phyloP scores from a whole-genome alignment of 108 stramenopile genomes.

The Nitzschia inconspicua region DNA sequence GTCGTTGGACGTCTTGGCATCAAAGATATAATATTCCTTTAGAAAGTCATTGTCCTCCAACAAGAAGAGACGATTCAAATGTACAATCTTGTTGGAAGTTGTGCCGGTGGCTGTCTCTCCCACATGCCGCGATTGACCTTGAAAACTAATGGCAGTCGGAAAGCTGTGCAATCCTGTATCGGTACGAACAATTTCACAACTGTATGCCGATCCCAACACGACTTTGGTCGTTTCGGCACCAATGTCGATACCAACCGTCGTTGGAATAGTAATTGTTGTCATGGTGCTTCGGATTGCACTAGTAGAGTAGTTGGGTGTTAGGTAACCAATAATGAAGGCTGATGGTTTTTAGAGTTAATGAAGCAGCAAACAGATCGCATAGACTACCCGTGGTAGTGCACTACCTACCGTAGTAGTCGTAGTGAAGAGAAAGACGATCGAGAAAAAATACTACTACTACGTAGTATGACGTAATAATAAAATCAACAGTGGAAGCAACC shows the following conservation, averaged over 20 bases:
- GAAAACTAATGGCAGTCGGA: slow-evolving; percentile 38
- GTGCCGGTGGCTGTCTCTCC: slow-evolving; percentile 28
- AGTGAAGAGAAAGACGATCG: too few relatives aligned
- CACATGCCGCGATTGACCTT: slow-evolving; percentile 18
- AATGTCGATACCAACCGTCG: slow-evolving; percentile 51
- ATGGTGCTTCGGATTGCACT: too few relatives aligned
- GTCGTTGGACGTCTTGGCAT: neutral
- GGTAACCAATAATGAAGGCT: too few relatives aligned
- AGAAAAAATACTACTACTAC: too few relatives aligned
- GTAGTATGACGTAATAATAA: too few relatives aligned
- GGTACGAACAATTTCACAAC: slow-evolving; percentile 49
- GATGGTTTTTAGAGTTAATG: too few relatives aligned
- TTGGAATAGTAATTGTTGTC: too few relatives aligned
- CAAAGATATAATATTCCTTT: slow-evolving; percentile 22
- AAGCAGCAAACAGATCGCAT: too few relatives aligned
- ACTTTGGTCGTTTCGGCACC: slow-evolving; percentile 49
- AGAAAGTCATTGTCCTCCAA: slow-evolving; percentile 19
- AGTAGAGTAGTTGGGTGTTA: too few relatives aligned
- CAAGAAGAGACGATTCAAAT: slow-evolving; percentile 43
- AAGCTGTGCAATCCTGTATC: slow-evolving; percentile 41
- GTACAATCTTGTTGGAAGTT: slow-evolving; percentile 31
- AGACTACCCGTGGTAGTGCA: too few relatives aligned
- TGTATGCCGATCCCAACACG: slow-evolving; percentile 8
- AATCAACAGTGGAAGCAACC: too few relatives aligned
- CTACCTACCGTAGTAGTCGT: too few relatives aligned